Evolutionary conservation across 2,329 filamentous ascomycete genomes (phyloP).

Genomic region (Beauveria caledonica): DNA sequence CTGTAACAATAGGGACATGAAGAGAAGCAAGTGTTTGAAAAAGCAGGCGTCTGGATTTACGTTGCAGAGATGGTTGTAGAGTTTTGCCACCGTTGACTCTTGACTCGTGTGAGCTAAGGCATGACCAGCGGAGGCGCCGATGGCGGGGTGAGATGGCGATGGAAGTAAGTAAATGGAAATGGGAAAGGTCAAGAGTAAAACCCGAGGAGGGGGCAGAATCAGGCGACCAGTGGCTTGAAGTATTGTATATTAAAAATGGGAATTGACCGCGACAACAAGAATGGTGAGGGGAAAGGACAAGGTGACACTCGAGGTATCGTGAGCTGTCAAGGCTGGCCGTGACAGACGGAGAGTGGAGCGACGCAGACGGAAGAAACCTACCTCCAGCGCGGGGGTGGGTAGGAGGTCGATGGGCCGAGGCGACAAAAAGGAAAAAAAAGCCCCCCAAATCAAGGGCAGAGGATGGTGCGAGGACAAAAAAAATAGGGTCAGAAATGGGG

Average conservation of each 20-base stretch:
- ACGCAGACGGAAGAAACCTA: not conserved
- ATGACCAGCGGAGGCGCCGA: conserved; percentile 9
- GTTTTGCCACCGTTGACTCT: conserved; percentile 11
- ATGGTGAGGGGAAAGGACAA: not conserved
- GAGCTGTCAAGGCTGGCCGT: not conserved
- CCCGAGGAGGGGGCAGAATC: too few relatives aligned
- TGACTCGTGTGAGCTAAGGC: conserved; percentile 11
- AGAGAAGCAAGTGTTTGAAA: not conserved
- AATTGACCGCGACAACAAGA: not conserved
- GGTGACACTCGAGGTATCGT: conserved; percentile 7
- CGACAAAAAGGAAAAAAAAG: not conserved
- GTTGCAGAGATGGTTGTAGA: not conserved
- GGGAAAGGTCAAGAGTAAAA: not conserved
- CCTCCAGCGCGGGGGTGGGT: not conserved
- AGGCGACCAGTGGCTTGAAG: not conserved
- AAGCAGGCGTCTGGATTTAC: not conserved
- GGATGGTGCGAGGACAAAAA: not conserved
- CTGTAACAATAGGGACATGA: not conserved
- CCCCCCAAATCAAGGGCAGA: too few relatives aligned
- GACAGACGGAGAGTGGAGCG: conserved; percentile 1
- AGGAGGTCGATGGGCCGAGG: not conserved
- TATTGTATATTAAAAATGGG: not conserved
- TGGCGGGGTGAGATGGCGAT: conserved; percentile 1
- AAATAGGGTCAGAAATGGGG: not conserved
- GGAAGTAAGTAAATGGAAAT: not conserved